Percentiles rank a stretch among this genome's conserved stretches.
phyloP scores from a whole-genome alignment of 2,329 filamentous ascomycete species.

The Hirsutella rhossiliensis region DNA sequence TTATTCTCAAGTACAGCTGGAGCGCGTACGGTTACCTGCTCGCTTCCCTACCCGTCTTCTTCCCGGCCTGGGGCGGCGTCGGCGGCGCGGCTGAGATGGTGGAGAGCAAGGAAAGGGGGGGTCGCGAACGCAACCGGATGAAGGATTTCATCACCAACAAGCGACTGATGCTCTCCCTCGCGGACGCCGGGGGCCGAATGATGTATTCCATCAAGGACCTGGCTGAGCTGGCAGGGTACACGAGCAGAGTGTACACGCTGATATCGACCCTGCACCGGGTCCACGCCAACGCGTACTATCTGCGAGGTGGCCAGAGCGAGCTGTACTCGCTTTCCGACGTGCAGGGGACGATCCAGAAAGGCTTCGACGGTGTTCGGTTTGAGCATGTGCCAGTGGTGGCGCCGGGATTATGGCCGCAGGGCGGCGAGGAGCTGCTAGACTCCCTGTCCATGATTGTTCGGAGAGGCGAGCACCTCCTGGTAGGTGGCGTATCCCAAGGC shows the following conservation, averaged over 20 bases:
- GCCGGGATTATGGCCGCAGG: constrained; percentile 75
- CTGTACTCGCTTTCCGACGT: constrained; percentile 83
- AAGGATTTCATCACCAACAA: constrained; percentile 99
- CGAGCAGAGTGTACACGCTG: constrained; percentile 87
- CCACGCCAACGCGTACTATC: constrained; percentile 79
- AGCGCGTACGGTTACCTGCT: constrained; percentile 94
- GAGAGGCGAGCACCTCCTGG: constrained; percentile 78
- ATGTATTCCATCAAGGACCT: constrained; percentile 99
- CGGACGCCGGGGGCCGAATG: constrained; percentile 92
- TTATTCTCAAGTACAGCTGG: constrained; percentile 97
- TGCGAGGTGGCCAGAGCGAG: constrained; percentile 55
- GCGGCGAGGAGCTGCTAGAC: constrained; percentile 84
- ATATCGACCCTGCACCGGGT: constrained; percentile 91
- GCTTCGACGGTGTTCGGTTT: constrained; percentile 86
- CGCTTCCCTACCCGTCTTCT: constrained; percentile 83
- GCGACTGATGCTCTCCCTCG: constrained; percentile 90
- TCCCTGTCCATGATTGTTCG: constrained; percentile 82
- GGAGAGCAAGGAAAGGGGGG: constrained; percentile 34
- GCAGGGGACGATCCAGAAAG: constrained; percentile 86
- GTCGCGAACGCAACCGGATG: constrained; percentile 76
- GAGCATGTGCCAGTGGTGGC: constrained; percentile 91
- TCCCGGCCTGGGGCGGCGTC: constrained; percentile 85
- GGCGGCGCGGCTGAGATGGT: constrained; percentile 60
- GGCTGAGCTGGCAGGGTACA: constrained; percentile 90
- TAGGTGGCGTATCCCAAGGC: constrained; percentile 16